Evolutionary conservation across 108 stramenopile genomes (phyloP).

Genomic region (Fragilariopsis cylindrus): DNA sequence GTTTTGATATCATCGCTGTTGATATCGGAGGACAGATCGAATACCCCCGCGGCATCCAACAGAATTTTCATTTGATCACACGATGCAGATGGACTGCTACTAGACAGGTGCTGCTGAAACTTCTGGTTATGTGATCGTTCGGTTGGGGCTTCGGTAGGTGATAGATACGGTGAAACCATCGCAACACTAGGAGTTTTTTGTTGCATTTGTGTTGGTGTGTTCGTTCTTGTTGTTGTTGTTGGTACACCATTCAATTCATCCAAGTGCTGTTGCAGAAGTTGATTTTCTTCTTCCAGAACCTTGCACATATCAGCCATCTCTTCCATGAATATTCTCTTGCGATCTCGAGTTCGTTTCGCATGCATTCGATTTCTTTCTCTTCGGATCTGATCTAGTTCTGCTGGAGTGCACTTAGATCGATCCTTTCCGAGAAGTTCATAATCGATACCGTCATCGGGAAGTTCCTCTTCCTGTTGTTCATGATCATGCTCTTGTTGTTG

Average conservation of each 20-base stretch:
- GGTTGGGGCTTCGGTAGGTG: constrained; percentile 8
- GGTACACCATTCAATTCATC: constrained; percentile 40
- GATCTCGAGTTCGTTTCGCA: constrained; percentile 84
- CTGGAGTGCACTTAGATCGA: constrained; percentile 73
- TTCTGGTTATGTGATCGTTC: background rate
- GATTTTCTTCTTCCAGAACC: constrained; percentile 71
- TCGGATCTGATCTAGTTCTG: constrained; percentile 83
- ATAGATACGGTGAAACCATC: constrained; percentile 15
- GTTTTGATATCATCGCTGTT: background rate
- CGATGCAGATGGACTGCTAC: constrained; percentile 29
- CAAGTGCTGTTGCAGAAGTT: constrained; percentile 54
- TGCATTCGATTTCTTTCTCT: constrained; percentile 92
- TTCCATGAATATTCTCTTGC: constrained; percentile 84
- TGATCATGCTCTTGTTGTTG: background rate
- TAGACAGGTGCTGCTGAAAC: background rate
- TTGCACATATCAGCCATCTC: constrained; percentile 84
- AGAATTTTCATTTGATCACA: constrained; percentile 69
- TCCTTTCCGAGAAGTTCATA: constrained; percentile 80
- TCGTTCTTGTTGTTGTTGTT: constrained; percentile 1
- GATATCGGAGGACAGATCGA: constrained; percentile 1
- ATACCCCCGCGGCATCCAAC: constrained; percentile 54
- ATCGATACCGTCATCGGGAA: constrained; percentile 82
- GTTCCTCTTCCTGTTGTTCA: constrained; percentile 27
- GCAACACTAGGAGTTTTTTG: background rate
- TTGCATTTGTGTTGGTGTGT: background rate